A percentile compares a stretch with the other conserved stretches of the same genome.
These are phyloP conservation scores for Colletotrichum cordylinicola DNA, from an alignment of 2,329 filamentous ascomycete genomes.

Conservation along the genomic window DNA sequence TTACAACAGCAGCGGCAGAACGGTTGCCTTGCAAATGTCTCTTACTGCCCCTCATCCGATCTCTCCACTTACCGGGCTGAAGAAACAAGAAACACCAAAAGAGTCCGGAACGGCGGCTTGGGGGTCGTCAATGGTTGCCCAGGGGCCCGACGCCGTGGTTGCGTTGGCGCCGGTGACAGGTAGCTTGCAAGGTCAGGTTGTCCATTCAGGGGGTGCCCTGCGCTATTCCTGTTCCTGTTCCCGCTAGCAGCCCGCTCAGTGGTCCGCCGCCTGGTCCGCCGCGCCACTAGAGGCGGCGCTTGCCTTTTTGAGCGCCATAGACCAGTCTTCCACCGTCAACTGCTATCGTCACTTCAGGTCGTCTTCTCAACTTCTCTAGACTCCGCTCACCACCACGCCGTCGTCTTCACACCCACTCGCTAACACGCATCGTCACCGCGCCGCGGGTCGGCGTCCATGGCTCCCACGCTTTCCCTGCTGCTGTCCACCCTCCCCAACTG, in stretches of 20 bases:
- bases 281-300: neutral
- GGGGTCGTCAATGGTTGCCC: neutral
- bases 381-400: neutral
- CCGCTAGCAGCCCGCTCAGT: neutral
- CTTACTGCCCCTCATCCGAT: neutral
- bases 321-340: neutral
- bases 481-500: neutral
- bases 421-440: neutral
- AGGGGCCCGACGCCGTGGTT: neutral
- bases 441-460: neutral
- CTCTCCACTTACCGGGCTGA: conserved; percentile 4
- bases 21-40: neutral
- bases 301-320: neutral
- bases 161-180: conserved; percentile 11
- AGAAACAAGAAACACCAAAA: neutral
- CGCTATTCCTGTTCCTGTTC: conserved; percentile 13
- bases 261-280: neutral
- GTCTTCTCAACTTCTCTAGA: neutral
- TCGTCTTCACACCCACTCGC: neutral
- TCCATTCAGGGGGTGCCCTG: neutral
- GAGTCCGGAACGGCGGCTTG: neutral
- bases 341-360: neutral
- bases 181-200: neutral
- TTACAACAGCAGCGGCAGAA: neutral
- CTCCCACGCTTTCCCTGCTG: neutral